Percentiles rank a stretch among this genome's conserved stretches.
phyloP scores from a whole-genome alignment of 176 grass and related monocot genomes.

The Secale cereale region DNA sequence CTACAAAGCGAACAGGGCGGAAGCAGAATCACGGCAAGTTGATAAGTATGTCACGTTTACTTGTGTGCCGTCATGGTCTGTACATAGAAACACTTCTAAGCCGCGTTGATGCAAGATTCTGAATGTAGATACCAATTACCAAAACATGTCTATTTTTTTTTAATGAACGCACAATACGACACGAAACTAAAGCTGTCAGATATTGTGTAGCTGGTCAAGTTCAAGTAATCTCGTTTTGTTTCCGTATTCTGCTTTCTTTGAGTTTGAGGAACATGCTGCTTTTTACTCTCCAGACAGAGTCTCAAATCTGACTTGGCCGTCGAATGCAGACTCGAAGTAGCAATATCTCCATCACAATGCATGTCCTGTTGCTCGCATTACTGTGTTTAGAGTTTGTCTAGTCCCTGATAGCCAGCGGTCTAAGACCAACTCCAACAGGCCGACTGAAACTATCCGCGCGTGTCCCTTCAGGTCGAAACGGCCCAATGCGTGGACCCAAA shows the following conservation, averaged over 20 bases:
- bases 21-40: constrained; percentile 2
- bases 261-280: too few species aligned
- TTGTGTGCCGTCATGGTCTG: not conserved
- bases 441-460: too few species aligned
- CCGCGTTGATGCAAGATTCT: not conserved
- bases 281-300: too few species aligned
- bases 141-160: not conserved
- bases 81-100: constrained; percentile 17
- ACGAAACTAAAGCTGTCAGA: not conserved
- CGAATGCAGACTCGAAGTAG: too few species aligned
- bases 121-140: constrained; percentile 10
- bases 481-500: too few species aligned
- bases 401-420: too few species aligned
- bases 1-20: not conserved
- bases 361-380: not conserved
- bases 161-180: not conserved
- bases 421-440: too few species aligned
- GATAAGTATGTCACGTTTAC: not conserved
- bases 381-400: not conserved
- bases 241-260: not conserved
- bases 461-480: too few species aligned
- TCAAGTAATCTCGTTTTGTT: not conserved
- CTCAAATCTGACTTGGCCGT: too few species aligned
- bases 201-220: not conserved
- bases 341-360: too few species aligned